Evolutionary conservation across 2,329 filamentous ascomycete genomes (phyloP), one percentile per base, ranked within the genome.

Genomic region (Dactylellina cionopaga): DNA sequence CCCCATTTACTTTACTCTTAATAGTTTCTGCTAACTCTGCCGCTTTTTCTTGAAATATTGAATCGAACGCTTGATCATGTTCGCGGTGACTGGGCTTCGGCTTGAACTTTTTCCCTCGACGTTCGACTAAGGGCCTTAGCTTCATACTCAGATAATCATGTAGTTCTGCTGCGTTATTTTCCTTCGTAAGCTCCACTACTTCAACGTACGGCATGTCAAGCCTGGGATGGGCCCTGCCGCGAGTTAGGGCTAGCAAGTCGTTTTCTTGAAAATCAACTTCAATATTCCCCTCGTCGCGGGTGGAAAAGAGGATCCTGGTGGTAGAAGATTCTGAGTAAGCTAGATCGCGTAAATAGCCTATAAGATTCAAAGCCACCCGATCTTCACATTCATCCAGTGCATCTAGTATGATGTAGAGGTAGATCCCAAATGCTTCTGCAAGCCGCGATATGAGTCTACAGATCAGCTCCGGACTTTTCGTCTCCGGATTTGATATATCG

Each of bases 301-400:
- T 31, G 24, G 58, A 63, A 19, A 63, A 25, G 5, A 63, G 7
- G 9, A 63, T 27, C 17, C 24, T 13, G 15, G 52, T 52, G 7
- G 43, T 25, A 9, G 31, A 19, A 9, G 13, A 25, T 5, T 31
- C 43, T 10, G 58, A 52, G 25, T 19, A 52, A 3, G 31, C 46
- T 5, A 63, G 27, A 25, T 46, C 37, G 31, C 35, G 29, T 22
- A 65, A 41, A 25, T 46, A 33, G 29, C 27, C 27, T 11, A 55
- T 29, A 5, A 65, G n/a, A 13, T 46, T 35, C 4, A 41, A 43
- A 11, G 7, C 17, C 15, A 55, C 56, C 31, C 29, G 10, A 25
- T 65, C 60, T 17, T 65, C 25, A 24, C 60, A 65, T 33, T 65
- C 60, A 27, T 65, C 60, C 19, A 65, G 15, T 2, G 60, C 60